Conservation (phyloP, 257 asterid genomes). For the Rubia yunnanensis region DNA sequence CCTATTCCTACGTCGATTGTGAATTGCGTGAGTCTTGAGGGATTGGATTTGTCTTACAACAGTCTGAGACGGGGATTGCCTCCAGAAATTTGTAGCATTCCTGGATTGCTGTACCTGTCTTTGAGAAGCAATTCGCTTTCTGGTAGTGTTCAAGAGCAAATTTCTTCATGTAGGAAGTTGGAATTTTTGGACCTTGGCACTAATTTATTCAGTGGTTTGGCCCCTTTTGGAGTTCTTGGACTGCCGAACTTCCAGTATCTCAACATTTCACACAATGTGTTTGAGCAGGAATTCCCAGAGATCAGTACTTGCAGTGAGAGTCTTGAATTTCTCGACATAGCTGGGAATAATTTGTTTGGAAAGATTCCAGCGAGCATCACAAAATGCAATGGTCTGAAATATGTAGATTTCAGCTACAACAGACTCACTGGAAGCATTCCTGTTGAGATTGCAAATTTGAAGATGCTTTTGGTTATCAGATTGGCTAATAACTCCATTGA, state of each 20-base stretch:
- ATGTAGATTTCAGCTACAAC: conserved; percentile 73
- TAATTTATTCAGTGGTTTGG: conserved; percentile 53
- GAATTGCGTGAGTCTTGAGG: conserved; percentile 67
- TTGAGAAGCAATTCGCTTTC: conserved; percentile 66
- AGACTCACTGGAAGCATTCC: conserved; percentile 67
- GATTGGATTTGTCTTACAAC: conserved; percentile 82
- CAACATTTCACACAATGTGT: conserved; percentile 55
- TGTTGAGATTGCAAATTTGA: conserved; percentile 44
- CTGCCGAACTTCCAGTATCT: conserved; percentile 43
- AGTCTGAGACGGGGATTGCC: conserved; percentile 58
- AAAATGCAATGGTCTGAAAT: conserved; percentile 55
- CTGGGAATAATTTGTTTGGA: conserved; percentile 58
- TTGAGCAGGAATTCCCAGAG: conserved; percentile 46
- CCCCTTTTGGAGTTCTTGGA: conserved; percentile 56
- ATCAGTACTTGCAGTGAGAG: conserved; percentile 34
- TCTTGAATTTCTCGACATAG: conserved; percentile 54
- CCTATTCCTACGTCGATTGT: conserved; percentile 59
- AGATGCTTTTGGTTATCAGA: conserved; percentile 46
- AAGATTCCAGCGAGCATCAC: conserved; percentile 51
- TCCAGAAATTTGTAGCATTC: conserved; percentile 46
- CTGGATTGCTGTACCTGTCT: conserved; percentile 51
- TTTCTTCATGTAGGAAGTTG: conserved; percentile 50
- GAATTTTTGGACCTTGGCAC: conserved; percentile 82
- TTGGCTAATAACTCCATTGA: conserved; percentile 55
- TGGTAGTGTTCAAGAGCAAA: conserved; percentile 50